A percentile compares a stretch with the other conserved stretches of the same genome.
Evolutionary conservation across 768 basidiomycete species (phyloP).

Genomic region (Mycena sanguinolenta): DNA sequence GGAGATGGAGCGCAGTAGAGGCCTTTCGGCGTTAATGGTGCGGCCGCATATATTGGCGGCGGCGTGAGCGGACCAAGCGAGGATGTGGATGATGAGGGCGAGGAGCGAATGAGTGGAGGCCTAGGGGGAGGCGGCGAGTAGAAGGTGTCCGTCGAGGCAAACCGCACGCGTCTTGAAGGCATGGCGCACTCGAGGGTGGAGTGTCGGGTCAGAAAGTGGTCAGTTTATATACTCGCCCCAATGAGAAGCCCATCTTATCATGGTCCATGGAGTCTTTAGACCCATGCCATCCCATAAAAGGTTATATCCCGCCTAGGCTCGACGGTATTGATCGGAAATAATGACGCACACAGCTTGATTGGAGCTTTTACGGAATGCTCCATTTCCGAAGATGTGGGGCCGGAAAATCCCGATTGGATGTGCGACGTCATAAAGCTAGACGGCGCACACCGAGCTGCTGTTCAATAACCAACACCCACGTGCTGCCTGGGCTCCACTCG

Average conservation of each 20-base stretch:
- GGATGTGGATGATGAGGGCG: conserved; percentile 25
- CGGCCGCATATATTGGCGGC: conserved; percentile 23
- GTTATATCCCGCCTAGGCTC: too few relatives aligned
- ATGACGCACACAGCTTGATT: too few relatives aligned
- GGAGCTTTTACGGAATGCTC: too few relatives aligned
- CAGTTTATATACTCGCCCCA: conserved; percentile 27
- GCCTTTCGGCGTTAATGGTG: conserved; percentile 24
- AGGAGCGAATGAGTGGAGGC: conserved; percentile 23
- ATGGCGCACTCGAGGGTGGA: conserved; percentile 24
- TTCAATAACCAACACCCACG: too few relatives aligned
- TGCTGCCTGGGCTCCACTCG: too few relatives aligned
- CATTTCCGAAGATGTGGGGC: too few relatives aligned
- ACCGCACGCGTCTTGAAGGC: conserved; percentile 24
- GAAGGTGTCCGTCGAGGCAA: conserved; percentile 26
- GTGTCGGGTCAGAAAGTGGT: conserved; percentile 20
- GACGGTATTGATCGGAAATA: too few relatives aligned
- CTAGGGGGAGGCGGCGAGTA: conserved; percentile 27
- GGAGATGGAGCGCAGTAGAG: conserved; percentile 14
- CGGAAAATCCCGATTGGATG: too few relatives aligned
- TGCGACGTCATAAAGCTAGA: too few relatives aligned
- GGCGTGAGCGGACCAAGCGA: conserved; percentile 24
- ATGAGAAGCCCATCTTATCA: too few relatives aligned
- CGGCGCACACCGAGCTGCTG: too few relatives aligned
- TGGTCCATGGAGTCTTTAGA: neutral
- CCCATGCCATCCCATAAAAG: too few relatives aligned